Evolutionary conservation across 768 basidiomycete species (phyloP).

Genomic region (Termitomyces sp.): DNA sequence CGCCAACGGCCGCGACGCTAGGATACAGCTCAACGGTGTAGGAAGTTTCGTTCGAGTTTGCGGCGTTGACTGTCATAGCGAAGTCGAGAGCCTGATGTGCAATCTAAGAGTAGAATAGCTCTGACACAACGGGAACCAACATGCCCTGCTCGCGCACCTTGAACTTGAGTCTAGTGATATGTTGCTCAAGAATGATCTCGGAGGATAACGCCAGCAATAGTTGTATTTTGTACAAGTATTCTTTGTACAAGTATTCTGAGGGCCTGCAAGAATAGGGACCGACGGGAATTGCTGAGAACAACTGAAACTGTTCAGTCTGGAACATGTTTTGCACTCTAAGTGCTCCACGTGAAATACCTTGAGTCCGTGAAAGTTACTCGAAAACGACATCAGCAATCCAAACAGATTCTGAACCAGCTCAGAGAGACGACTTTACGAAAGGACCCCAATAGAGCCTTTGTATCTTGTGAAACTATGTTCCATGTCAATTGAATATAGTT

Average conservation of each 20-base stretch:
- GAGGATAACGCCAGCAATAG: not conserved
- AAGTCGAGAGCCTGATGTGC: not conserved
- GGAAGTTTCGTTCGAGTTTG: conserved; percentile 25
- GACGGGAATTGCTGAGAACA: not conserved
- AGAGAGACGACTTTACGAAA: not conserved
- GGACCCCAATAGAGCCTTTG: not conserved
- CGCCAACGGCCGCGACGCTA: conserved; percentile 52
- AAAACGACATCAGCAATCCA: not conserved
- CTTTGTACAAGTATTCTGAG: not conserved
- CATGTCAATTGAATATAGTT: not conserved
- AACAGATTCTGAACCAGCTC: not conserved
- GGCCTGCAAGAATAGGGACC: not conserved
- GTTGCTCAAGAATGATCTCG: not conserved
- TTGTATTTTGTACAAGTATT: not conserved
- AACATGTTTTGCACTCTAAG: not conserved
- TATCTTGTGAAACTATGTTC: not conserved
- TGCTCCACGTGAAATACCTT: not conserved
- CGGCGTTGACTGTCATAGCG: not conserved
- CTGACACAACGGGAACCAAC: not conserved
- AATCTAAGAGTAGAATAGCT: not conserved
- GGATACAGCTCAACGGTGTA: conserved; percentile 52
- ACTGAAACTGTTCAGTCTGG: not conserved
- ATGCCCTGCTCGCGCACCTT: not conserved
- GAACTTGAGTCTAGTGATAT: not conserved
- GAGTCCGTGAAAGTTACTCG: not conserved